These are phyloP conservation scores for Phytophthora ohioensis DNA, from an alignment of 352 stramenopile genomes.

Conservation along the genomic window DNA sequence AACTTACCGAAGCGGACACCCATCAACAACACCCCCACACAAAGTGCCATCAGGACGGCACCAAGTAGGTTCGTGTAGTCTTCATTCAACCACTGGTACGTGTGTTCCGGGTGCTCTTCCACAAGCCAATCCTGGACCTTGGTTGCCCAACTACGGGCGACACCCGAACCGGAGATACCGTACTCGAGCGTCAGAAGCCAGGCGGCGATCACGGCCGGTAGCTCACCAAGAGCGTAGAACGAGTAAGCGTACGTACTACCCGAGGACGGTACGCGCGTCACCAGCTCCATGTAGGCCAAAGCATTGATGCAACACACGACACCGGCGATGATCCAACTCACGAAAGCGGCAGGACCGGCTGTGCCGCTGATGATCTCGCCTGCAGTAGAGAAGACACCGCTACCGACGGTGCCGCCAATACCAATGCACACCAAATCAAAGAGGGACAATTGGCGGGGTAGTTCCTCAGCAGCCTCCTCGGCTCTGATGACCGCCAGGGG, in stretches of 20 bases:
- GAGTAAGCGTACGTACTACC: conserved; percentile 94
- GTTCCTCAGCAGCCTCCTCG: conserved; percentile 73
- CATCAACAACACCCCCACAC: conserved; percentile 77
- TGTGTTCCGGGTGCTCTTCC: conserved; percentile 47
- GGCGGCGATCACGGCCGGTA: conserved; percentile 90
- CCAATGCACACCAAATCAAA: conserved; percentile 93
- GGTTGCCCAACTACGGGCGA: conserved; percentile 92
- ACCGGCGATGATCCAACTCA: conserved; percentile 87
- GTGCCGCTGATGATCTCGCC: conserved; percentile 77
- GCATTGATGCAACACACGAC: conserved; percentile 84
- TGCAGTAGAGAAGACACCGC: conserved; percentile 91
- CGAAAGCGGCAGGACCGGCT: conserved; percentile 79
- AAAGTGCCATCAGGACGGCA: conserved; percentile 76
- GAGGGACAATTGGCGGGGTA: conserved; percentile 76
- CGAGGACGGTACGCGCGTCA: conserved; percentile 86
- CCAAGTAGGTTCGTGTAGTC: conserved; percentile 68
- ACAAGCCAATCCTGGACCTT: conserved; percentile 87
- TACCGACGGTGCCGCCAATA: conserved; percentile 93
- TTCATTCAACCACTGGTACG: conserved; percentile 69
- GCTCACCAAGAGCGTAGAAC: conserved; percentile 93
- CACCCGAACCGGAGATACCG: conserved; percentile 87
- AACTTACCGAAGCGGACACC: conserved; percentile 91
- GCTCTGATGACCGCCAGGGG: conserved; percentile 79
- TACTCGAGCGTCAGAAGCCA: conserved; percentile 95
- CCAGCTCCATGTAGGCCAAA: conserved; percentile 92